Evolutionary conservation across 2,329 filamentous ascomycete genomes (phyloP).

Genomic region (Cercospora sp.): DNA sequence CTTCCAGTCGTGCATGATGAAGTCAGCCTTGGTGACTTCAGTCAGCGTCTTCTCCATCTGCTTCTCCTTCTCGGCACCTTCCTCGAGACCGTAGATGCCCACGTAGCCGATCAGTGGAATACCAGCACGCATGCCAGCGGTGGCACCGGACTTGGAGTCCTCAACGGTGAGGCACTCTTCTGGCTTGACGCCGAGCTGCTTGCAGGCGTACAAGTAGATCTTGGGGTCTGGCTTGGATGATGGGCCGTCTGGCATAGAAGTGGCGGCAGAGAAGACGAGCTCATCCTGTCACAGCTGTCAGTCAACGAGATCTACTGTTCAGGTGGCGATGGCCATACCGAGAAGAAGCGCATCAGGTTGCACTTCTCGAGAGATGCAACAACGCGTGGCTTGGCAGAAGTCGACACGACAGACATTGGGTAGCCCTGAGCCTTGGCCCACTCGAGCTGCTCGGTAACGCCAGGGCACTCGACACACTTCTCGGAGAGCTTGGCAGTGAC

Average conservation of each 20-base stretch:
- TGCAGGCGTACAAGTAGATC: conserved; percentile 77
- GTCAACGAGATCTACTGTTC: background rate
- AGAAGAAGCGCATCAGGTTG: conserved; percentile 77
- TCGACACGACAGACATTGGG: conserved; percentile 76
- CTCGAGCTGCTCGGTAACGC: conserved; percentile 65
- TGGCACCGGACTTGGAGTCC: conserved; percentile 83
- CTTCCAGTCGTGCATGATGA: conserved; percentile 56
- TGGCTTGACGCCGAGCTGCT: conserved; percentile 70
- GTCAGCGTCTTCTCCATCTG: conserved; percentile 53
- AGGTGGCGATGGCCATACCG: conserved; percentile 23
- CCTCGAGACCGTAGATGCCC: conserved; percentile 68
- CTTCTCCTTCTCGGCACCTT: conserved; percentile 62
- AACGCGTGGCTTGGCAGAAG: conserved; percentile 75
- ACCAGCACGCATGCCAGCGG: conserved; percentile 72
- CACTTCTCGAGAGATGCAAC: conserved; percentile 77
- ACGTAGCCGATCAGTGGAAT: conserved; percentile 85
- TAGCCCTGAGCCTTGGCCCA: conserved; percentile 61
- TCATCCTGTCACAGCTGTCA: conserved; percentile 45
- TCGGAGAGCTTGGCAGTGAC: conserved; percentile 73
- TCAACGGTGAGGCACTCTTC: conserved; percentile 78
- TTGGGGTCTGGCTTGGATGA: conserved; percentile 89
- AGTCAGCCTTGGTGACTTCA: conserved; percentile 50
- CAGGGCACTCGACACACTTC: conserved; percentile 40
- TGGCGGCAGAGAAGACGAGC: conserved; percentile 79
- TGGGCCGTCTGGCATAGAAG: conserved; percentile 68